Base-by-base conservation (phyloP, 306 rosid genomes). In the Rosa lucieae region DNA sequence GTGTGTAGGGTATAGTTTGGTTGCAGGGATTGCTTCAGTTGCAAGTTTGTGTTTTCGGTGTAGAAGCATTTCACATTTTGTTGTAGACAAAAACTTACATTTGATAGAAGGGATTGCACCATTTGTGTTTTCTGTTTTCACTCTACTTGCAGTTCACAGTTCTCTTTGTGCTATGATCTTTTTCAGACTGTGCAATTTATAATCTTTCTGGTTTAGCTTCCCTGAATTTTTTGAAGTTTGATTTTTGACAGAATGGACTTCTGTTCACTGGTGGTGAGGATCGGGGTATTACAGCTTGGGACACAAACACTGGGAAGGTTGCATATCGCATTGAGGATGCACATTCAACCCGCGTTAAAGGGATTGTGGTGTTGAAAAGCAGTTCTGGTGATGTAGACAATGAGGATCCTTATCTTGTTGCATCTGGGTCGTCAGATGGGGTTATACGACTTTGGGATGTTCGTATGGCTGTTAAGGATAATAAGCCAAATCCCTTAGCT, bases 401-500 rank as follows among this genome's bases (percentile, higher is more conserved):
- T 29, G 96, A 92, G 63, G 92, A 90, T 66, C 96, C 99, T 0
- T 86, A 86, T 78, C 77, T 91, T 26, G 85, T 95, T 42, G 94
- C 96, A 76, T 90, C 98, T 83, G 98, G 92, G 35, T 92, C 99
- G 67, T 86, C 97, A 8, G 98, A 95, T 81, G 99, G 99, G 53
- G 74, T 87, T 84, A 87, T 95, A 83, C 90, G 92, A 5, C 88
- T 88, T 46, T 95, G 99, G 99, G 99, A 95, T 87, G 94, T 92
- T 83, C 99, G 99, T 17, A 86, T 86, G 98, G 90, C 92, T 29
- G 40, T 79, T 14, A 83, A 43, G 12, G 94, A 83, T 86, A 92
- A 82, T 85, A 92, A 90, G 86, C 86, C 89, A 56, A 83, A 77
- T 81, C 92, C 97, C 26, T 77, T 95, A 74, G 90, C 98, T 4